Base-by-base conservation (phyloP, 805 yeast genomes). In the Cyberlindnera meyerae region DNA sequence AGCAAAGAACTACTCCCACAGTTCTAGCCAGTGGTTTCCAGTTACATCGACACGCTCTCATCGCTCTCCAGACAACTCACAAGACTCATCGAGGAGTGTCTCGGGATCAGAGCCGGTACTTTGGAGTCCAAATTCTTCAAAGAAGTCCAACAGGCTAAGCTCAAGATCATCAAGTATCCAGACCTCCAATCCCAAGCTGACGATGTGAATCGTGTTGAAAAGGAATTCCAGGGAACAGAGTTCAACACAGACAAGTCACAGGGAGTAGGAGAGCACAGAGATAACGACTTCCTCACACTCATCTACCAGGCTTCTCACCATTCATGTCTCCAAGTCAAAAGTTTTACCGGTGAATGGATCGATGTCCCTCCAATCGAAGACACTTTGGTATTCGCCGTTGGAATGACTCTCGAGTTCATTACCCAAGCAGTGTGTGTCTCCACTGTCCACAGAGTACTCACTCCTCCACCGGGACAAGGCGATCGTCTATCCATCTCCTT, bases 211-310 rank as follows among this genome's bases (percentile, higher is more conserved):
- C 62, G 62, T 41, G 73, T 71, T 1, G 52, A 57, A 18, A 64
- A 70, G 0, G 72, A 71, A 7, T 71, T 66, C 44, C 46, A 68
- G 21, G 67, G 62, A 33, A 63, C 71, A 0, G 68, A 58, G 36
- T 55, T 67, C 29, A 39, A 62, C 5, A 67, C 74, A 0, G 58
- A 49, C 40, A 33, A 39, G 27, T 16, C 31, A 2, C 75, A 70
- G 46, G 52, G 54, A 13, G 60, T 53, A 15, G 51, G 55, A 7
- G 57, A 82, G 4, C 87, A 80, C 49, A 68, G 82, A 39, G 88
- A 81, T 48, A 73, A 79, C 4, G 82, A 77, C 37, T 63, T 79
- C 48, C 50, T 79, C 20, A 78, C 84, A 0, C 75, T 66, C 51
- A 75, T 79, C 11, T 72, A 68, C 45, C 83, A 79, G 49, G 82